A percentile compares a stretch with the other conserved stretches of the same genome.
Evolutionary conservation across 495 filamentous ascomycete species (phyloP).

Genomic region (Trichoderma reesei): DNA sequence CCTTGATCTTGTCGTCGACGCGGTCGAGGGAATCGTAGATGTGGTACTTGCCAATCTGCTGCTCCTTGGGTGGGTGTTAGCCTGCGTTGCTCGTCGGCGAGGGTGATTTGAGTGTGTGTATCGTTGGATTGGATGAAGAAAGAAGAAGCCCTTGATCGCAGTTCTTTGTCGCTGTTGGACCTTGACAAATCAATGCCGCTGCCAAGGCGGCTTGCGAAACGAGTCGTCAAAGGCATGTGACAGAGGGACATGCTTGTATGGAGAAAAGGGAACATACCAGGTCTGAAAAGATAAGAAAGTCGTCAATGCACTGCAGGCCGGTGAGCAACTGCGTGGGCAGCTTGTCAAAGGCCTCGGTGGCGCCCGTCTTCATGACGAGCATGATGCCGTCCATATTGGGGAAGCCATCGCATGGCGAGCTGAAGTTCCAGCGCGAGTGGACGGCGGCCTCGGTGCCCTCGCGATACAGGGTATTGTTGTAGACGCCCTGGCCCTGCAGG

Average conservation of each 20-base stretch:
- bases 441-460: constrained; percentile 5
- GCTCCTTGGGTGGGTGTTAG: constrained; percentile 20
- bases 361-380: constrained; percentile 49
- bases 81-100: too few relatives aligned
- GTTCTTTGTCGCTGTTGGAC: neutral
- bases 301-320: constrained; percentile 37
- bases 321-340: constrained; percentile 48
- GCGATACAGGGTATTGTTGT: constrained; percentile 9
- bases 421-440: constrained; percentile 2
- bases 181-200: neutral
- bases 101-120: too few relatives aligned
- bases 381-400: constrained; percentile 31
- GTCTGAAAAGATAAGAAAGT: constrained; percentile 51
- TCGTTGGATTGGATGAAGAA: neutral
- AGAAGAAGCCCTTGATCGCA: neutral
- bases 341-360: constrained; percentile 40
- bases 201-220: neutral
- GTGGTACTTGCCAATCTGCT: constrained; percentile 35
- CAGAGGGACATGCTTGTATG: neutral
- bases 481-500: neutral
- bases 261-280: constrained; percentile 16
- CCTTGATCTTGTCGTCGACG: constrained; percentile 26
- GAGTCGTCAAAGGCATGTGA: too few relatives aligned
- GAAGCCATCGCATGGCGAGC: constrained; percentile 24
- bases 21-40: constrained; percentile 44